Base-by-base conservation (phyloP, 345 rosid genomes). In the Populus pruinosa region DNA sequence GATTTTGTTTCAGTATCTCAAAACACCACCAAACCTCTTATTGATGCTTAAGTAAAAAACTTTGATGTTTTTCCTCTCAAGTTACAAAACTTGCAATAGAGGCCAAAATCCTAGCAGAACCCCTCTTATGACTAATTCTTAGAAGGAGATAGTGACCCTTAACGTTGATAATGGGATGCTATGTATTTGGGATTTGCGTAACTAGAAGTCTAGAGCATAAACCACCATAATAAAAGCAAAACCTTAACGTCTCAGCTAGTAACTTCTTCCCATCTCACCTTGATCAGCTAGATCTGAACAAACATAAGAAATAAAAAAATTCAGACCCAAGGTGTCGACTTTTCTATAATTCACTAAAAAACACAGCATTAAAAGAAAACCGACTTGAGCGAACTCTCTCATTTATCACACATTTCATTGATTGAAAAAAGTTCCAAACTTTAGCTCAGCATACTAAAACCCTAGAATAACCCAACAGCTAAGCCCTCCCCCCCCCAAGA, bases 101-200 rank as follows among this genome's bases (percentile, higher is more conserved):
- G 50, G 71, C 75, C 81, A 79, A 84, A 71, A 73, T 70, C 47
- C 35, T 33, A 29, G 8, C 66, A 36, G 71, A 80, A 82, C 69
- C 69, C 76, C 76, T 80, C 82, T 77, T 33, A 29, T 43, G 61
- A 70, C 33, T 47, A 47, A 41, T 66, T 27, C 78, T 76, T 75
- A 41, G 72, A 76, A 70, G 72, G 33, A 56, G 77, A 76, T 18
- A 25, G 31, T 71, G 56, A 31, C 66, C 23, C 69, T 73, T 67
- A 62, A 74, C 61, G 44, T 68, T 62, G 72, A 43, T 31, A 31
- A 61, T 38, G 66, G 5, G 31, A 33, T 13, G 76, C 33, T 49
- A 4, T 21, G 63, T 38, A 50, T 13, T 53, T 49, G 14, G 44
- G 44, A 67, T 44, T 27, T 12, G 25, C 5, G 23, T 17, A 21